Conservation (phyloP, 495 filamentous ascomycete species). For the Penicillium roqueforti region DNA sequence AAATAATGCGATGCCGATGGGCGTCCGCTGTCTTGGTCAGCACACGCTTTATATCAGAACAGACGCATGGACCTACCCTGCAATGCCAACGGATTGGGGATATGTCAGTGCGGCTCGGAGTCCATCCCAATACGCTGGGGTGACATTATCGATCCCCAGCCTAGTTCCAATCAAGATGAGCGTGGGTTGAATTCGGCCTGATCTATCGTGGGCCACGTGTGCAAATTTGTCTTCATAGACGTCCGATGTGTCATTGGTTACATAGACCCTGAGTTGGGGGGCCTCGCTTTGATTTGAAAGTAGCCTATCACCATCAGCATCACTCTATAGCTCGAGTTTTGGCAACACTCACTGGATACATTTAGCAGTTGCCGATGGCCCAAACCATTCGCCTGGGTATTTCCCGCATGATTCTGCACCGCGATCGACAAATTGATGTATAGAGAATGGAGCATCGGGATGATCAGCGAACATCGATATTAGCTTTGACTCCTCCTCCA, state of each 20-base stretch:
- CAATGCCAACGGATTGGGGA: slow-evolving; percentile 89
- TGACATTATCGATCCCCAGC: slow-evolving; percentile 90
- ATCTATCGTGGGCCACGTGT: slow-evolving; percentile 61
- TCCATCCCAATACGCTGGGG: slow-evolving; percentile 86
- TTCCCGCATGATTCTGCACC: slow-evolving; percentile 88
- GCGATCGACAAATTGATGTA: slow-evolving; percentile 89
- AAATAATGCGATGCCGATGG: slow-evolving; percentile 97
- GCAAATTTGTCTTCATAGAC: slow-evolving; percentile 88
- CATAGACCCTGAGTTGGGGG: slow-evolving; percentile 70
- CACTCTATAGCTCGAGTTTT: no score
- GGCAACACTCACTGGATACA: slow-evolving; percentile 78
- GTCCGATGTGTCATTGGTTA: slow-evolving; percentile 83
- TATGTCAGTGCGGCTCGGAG: slow-evolving; percentile 76
- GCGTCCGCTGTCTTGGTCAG: slow-evolving; percentile 56
- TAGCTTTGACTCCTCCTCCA: slow-evolving; percentile 64
- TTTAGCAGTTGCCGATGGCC: slow-evolving; percentile 92
- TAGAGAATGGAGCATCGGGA: slow-evolving; percentile 82
- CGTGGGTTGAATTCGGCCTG: slow-evolving; percentile 69
- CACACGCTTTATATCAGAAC: background rate
- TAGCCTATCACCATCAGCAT: slow-evolving; percentile 51
- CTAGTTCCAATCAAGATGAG: slow-evolving; percentile 83
- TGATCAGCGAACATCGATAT: slow-evolving; percentile 86
- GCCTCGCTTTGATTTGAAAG: slow-evolving; percentile 58
- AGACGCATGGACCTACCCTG: slow-evolving; percentile 60
- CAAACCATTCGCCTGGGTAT: slow-evolving; percentile 97